These are phyloP conservation scores for Nakazawaea molendinolei DNA, from an alignment of 805 yeast species.

Conservation along the genomic window DNA sequence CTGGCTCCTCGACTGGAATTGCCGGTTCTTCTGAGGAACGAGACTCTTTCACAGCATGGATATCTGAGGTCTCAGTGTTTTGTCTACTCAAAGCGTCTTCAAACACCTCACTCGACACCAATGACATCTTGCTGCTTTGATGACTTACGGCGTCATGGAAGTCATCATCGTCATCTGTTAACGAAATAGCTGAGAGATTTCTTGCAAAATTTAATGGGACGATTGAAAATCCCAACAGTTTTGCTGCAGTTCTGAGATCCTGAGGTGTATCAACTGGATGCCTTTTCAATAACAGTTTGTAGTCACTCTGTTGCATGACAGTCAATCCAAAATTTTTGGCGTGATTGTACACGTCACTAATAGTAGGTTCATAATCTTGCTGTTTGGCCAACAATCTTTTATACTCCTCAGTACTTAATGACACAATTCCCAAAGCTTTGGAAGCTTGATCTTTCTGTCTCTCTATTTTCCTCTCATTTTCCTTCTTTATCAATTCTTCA, in stretches of 20 bases:
- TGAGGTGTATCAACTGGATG: slow-evolving; percentile 5
- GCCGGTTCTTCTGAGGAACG: too few species aligned
- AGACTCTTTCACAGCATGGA: too few species aligned
- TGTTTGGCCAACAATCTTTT: slow-evolving; percentile 11
- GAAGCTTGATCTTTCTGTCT: slow-evolving; percentile 13
- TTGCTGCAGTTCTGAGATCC: slow-evolving; percentile 8
- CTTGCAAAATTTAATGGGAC: slow-evolving; percentile 5
- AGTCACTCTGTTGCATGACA: slow-evolving; percentile 39
- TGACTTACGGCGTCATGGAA: slow-evolving; percentile 14
- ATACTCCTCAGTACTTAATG: slow-evolving; percentile 12
- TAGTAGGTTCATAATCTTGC: slow-evolving; percentile 10
- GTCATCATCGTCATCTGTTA: slow-evolving; percentile 11
- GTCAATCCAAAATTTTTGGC: slow-evolving; percentile 38
- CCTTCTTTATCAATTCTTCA: slow-evolving; percentile 18
- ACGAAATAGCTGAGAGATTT: slow-evolving; percentile 1
- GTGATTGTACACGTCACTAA: slow-evolving; percentile 11
- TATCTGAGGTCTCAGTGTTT: too few species aligned
- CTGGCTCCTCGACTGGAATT: too few species aligned
- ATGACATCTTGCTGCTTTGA: slow-evolving; percentile 11
- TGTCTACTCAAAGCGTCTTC: slow-evolving; percentile 15
- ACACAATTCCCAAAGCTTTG: slow-evolving; percentile 12
- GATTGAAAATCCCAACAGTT: slow-evolving; percentile 9
- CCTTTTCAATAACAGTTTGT: slow-evolving; percentile 26
- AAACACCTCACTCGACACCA: slow-evolving; percentile 10
- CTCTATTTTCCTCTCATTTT: slow-evolving; percentile 5